Evolutionary conservation across 192 early-diverging fungal species (phyloP).

Genomic region (Ambispora gerdemannii): DNA sequence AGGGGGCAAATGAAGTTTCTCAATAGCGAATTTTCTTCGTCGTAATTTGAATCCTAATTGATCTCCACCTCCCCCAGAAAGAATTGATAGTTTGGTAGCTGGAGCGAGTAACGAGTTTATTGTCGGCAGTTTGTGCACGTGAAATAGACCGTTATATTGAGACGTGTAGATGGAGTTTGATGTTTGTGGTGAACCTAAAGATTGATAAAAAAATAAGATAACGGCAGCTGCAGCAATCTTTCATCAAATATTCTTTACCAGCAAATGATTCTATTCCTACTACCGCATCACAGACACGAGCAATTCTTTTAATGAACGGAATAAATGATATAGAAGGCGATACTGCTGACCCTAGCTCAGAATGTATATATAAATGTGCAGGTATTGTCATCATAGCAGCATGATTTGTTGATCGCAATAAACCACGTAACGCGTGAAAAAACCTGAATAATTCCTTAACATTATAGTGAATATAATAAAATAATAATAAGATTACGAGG

Average conservation of each 20-base stretch:
- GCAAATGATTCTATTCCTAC: conserved; percentile 93
- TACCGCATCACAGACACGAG: conserved; percentile 82
- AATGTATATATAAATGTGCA: conserved; percentile 61
- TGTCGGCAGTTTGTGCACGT: conserved; percentile 77
- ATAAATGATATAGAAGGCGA: conserved; percentile 35
- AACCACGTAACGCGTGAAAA: conserved; percentile 66
- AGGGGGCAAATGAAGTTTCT: conserved; percentile 91
- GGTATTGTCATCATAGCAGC: conserved; percentile 80
- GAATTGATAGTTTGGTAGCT: conserved; percentile 64
- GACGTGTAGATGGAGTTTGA: conserved; percentile 56
- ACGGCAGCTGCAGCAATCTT: conserved; percentile 25
- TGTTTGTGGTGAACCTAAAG: conserved; percentile 49
- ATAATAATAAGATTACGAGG: not conserved
- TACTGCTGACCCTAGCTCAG: conserved; percentile 31
- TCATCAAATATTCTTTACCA: conserved; percentile 42
- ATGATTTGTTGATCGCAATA: conserved; percentile 76
- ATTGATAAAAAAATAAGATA: not conserved
- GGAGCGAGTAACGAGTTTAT: conserved; percentile 73
- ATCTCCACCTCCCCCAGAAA: conserved; percentile 58
- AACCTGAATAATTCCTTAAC: conserved; percentile 62
- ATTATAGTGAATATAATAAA: too few relatives aligned
- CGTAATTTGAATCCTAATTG: conserved; percentile 85
- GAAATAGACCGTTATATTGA: conserved; percentile 86
- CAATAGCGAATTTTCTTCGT: conserved; percentile 88
- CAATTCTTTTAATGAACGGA: conserved; percentile 61